Percentiles rank a stretch among this genome's conserved stretches.
Conservation (phyloP, 2,329 filamentous ascomycete genomes). For the Venturia carpophila region DNA sequence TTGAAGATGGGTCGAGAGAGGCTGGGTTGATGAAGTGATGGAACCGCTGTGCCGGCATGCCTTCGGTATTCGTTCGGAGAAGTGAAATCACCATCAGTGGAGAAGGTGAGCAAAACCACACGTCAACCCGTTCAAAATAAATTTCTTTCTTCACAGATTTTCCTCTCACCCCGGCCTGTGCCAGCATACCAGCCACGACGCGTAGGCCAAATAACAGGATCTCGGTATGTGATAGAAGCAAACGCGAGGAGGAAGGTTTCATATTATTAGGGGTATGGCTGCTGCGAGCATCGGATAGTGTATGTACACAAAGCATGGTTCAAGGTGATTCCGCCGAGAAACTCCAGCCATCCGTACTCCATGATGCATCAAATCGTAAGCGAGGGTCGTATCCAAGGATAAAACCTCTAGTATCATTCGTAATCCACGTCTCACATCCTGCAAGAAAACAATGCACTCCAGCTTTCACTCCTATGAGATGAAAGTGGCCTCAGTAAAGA, state of each 20-base stretch:
- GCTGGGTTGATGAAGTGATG: no score
- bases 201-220: no score
- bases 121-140: no score
- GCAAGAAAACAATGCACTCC: not conserved
- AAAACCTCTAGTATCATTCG: constrained; percentile 11
- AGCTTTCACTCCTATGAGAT: constrained; percentile 41
- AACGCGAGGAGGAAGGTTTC: not conserved
- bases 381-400: constrained; percentile 12
- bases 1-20: no score
- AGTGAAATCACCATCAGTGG: no score
- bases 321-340: not conserved
- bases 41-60: no score
- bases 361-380: constrained; percentile 12
- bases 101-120: no score
- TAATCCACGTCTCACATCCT: not conserved
- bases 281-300: not conserved
- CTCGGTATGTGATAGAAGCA: not conserved
- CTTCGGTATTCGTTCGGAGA: no score
- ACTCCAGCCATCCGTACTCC: not conserved
- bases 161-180: no score
- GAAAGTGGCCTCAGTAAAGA: constrained; percentile 94
- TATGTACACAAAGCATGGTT: not conserved
- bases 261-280: constrained; percentile 10
- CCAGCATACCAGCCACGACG: no score
- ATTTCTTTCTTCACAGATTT: no score